Evolutionary conservation across 2,329 filamentous ascomycete genomes (phyloP), one percentile per base, ranked within the genome.

Genomic region (Pseudocercospora eumusae): DNA sequence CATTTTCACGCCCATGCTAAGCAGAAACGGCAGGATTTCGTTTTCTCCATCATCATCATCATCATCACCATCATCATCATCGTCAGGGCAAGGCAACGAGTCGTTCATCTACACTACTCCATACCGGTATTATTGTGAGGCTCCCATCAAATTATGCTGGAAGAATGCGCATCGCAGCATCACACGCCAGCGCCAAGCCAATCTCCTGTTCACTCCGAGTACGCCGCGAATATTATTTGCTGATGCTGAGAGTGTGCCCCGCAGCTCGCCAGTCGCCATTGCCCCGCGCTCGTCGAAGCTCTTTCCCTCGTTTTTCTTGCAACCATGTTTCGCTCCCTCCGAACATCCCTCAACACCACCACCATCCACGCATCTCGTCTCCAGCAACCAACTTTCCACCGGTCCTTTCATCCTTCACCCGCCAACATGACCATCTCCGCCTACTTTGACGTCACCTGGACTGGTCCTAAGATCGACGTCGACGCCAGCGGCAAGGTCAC

Each of bases 391-490:
- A 73, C 74, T 72, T 75, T 71, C 73, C 67, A 63, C 65, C 79
- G 84, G 76, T 77, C 79, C 69, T 88, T 88, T 76, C 81, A 84
- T 77, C 82, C 86, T 74, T 83, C 90, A 77, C 80, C 88, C 74
- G 81, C 84, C 83, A 88, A 84, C 79, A 96, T 96, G 92, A 81
- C 83, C 75, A 80, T 86, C 78, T 87, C 88, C 78, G 87, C 87
- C 81, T 91, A 83, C 82, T 87, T 84, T 62, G 64, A 74, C 59
- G 65, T 70, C 21, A 64, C 63, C 64, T 74, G 72, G 72, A 83
- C 86, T 75, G 90, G 89, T 68, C 89, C 90, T 68, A 82, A 86
- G 76, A 71, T 96, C 70, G 81, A 89, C 75, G 81, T 82, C 76
- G 80, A 83, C 77, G 80, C 79, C 76, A 76, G 77, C 64, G 78